A percentile compares a stretch with the other conserved stretches of the same genome.
Evolutionary conservation across 2,329 filamentous ascomycete species (phyloP).

Genomic region (Annulohypoxylon truncatum): DNA sequence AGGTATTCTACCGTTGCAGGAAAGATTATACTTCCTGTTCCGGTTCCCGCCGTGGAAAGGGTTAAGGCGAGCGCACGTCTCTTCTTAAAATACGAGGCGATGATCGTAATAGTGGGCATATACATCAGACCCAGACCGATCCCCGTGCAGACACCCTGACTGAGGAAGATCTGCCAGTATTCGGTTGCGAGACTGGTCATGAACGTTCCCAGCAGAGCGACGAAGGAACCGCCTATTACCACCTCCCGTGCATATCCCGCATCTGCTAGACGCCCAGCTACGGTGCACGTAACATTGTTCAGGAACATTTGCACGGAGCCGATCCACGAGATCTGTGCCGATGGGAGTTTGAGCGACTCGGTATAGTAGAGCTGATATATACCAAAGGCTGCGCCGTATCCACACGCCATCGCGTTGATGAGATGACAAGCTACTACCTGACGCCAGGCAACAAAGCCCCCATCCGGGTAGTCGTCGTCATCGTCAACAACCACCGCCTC

Average conservation of each 20-base stretch:
- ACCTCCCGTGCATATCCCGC: conserved; percentile 50
- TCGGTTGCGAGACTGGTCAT: conserved; percentile 52
- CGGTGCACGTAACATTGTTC: conserved; percentile 48
- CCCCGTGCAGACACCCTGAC: conserved; percentile 64
- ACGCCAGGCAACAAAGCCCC: conserved; percentile 61
- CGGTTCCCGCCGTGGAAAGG: conserved; percentile 69
- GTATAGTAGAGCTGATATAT: conserved; percentile 60
- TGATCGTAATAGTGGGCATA: conserved; percentile 62
- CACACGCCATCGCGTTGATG: conserved; percentile 63
- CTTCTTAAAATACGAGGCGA: conserved; percentile 69
- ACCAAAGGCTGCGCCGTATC: conserved; percentile 61
- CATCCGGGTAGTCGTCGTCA: conserved; percentile 42
- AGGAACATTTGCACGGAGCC: conserved; percentile 56
- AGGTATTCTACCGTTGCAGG: conserved; percentile 68
- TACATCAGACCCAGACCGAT: conserved; percentile 66
- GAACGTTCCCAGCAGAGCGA: conserved; percentile 56
- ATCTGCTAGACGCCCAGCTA: conserved; percentile 50
- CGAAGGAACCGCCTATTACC: conserved; percentile 49
- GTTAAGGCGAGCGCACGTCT: conserved; percentile 69
- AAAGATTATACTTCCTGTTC: conserved; percentile 72
- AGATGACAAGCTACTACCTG: conserved; percentile 61
- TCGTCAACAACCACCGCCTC: conserved; percentile 5
- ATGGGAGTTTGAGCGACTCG: conserved; percentile 49
- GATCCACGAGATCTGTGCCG: conserved; percentile 58
- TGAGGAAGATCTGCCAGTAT: conserved; percentile 57